Evolutionary conservation across 2,329 filamentous ascomycete genomes (phyloP).

Genomic region (Apiospora hydei): DNA sequence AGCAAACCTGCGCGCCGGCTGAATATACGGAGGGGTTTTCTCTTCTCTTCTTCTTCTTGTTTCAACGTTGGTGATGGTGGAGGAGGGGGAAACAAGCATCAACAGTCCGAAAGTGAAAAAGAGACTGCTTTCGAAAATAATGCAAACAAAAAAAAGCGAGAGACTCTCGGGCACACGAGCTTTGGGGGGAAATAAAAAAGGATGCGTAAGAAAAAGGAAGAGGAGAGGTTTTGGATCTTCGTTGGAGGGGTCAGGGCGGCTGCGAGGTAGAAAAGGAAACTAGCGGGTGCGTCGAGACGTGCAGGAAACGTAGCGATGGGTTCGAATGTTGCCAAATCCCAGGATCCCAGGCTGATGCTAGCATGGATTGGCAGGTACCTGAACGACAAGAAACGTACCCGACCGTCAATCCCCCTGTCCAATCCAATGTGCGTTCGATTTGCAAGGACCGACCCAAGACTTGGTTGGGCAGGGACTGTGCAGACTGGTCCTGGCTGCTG

Average conservation of each 20-base stretch:
- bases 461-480: slow-evolving; percentile 22
- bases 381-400: background rate
- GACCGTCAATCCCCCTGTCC: slow-evolving; percentile 14
- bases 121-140: slow-evolving; percentile 22
- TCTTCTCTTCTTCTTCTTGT: background rate
- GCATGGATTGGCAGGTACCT: slow-evolving; percentile 9
- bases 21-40: background rate
- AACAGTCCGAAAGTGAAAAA: slow-evolving; percentile 23
- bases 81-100: slow-evolving; percentile 6
- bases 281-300: slow-evolving; percentile 23
- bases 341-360: slow-evolving; percentile 4
- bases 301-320: slow-evolving; percentile 25
- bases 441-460: slow-evolving; percentile 19
- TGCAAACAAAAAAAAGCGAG: slow-evolving; percentile 28
- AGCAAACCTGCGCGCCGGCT: slow-evolving; percentile 19
- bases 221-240: slow-evolving; percentile 26
- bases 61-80: background rate
- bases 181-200: slow-evolving; percentile 30
- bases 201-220: slow-evolving; percentile 17
- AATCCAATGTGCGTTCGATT: slow-evolving; percentile 17
- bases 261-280: slow-evolving; percentile 27
- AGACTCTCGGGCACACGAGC: slow-evolving; percentile 26
- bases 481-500: background rate
- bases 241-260: slow-evolving; percentile 29
- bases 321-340: slow-evolving; percentile 8